Conservation (phyloP, 192 early-diverging fungal genomes). For the Coemansia furcata region DNA sequence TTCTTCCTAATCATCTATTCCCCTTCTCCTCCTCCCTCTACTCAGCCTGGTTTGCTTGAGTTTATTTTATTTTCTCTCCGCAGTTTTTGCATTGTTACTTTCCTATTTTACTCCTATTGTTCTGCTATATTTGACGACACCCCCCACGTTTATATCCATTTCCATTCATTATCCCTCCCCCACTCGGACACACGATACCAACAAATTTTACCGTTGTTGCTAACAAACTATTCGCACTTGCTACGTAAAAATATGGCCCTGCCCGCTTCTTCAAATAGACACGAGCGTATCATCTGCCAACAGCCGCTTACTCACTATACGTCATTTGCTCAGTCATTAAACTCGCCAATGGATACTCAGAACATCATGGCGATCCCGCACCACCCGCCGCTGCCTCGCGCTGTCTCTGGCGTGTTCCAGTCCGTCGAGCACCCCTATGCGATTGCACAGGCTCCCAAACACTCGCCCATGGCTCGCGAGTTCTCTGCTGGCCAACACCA, state of each 20-base stretch:
- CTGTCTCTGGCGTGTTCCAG: slow-evolving; percentile 41
- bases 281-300: neutral
- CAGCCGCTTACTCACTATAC: neutral
- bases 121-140: neutral
- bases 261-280: neutral
- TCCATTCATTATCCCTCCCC: neutral
- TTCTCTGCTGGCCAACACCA: slow-evolving; percentile 3
- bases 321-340: neutral
- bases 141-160: neutral
- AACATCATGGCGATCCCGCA: slow-evolving; percentile 47
- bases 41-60: slow-evolving; percentile 1
- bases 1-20: neutral
- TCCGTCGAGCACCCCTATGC: slow-evolving; percentile 24
- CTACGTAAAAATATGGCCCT: neutral
- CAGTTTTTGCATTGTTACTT: slow-evolving; percentile 1
- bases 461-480: slow-evolving; percentile 12
- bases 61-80: neutral
- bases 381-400: slow-evolving; percentile 45
- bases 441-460: slow-evolving; percentile 20
- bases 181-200: neutral
- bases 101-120: neutral
- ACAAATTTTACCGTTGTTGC: neutral
- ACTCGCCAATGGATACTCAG: slow-evolving; percentile 15
- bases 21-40: neutral
- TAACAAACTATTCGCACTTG: neutral